Base-by-base conservation (phyloP, 177 flowering plant species). In the Tripterygium wilfordii region DNA sequence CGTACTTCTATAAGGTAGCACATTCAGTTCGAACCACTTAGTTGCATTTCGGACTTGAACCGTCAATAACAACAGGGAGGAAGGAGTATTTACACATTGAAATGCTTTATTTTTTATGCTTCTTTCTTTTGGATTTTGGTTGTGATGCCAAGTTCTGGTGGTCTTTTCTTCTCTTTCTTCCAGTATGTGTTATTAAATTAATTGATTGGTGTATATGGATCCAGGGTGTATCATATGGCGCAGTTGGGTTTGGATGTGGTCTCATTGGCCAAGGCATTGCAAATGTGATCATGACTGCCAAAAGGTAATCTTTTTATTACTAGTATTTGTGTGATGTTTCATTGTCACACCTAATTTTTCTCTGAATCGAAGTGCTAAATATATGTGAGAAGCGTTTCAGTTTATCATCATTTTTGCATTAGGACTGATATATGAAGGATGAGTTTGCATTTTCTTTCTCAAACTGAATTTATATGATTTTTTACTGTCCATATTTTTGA, bases 231-330 rank as follows among this genome's bases (percentile, higher is more conserved):
- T 29, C 71, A 44, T 75, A 75, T 57, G 79, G 79, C 27, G 43
- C 74, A 30, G 77, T 75, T 33, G 80, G 80, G 8, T 68, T 75
- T 63, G 68, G 63, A 3, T 75, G 80, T 56, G 77, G 80, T 49
- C 32, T 76, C 36, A 55, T 76, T 48, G 81, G 81, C 29, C 81
- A 76, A 61, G 78, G 81, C 24, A 76, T 76, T 47, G 81, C 81
- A 27, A 76, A 76, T 65, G 31, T 61, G 35, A 65, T 76, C 29
- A 76, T 76, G 81, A 72, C 62, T 47, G 71, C 78, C 18, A 76
- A 72, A 50, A 48, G 81, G 81, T 76, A 62, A 8, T 8, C 16
- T 33, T 23, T 40, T 38, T 43, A 5, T 36, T 29, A 10, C 13
- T 2, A 18, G 16, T 25, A 15, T 36, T 9, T 30, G 12, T 20